Evolutionary conservation across 805 yeast genomes (phyloP).

Genomic region (Ogataea methanolica): DNA sequence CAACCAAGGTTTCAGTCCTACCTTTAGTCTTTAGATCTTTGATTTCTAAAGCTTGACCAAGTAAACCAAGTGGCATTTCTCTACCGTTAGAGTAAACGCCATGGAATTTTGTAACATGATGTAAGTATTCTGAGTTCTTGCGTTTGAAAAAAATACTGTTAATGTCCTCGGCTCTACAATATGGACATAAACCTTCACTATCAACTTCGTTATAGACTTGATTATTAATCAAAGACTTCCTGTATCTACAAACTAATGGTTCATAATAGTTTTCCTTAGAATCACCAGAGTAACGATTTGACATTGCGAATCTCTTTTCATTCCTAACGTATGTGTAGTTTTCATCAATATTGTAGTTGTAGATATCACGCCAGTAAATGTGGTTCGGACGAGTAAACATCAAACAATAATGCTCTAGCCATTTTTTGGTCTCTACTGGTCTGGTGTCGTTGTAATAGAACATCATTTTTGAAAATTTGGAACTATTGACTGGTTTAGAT

Average conservation of each 20-base stretch:
- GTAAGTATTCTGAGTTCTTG: slow-evolving; percentile 22
- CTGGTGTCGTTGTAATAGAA: too few relatives aligned
- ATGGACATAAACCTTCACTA: slow-evolving; percentile 21
- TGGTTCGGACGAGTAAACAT: too few relatives aligned
- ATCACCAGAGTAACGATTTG: too few relatives aligned
- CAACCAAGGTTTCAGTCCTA: slow-evolving; percentile 10
- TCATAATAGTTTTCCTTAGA: slow-evolving; percentile 1
- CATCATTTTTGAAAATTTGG: too few relatives aligned
- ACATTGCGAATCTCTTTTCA: too few relatives aligned
- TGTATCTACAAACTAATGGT: slow-evolving; percentile 2
- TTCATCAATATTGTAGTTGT: too few relatives aligned
- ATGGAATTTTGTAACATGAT: slow-evolving; percentile 24
- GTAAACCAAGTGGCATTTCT: slow-evolving; percentile 15
- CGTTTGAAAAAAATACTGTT: slow-evolving; percentile 16
- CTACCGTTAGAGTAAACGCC: slow-evolving; percentile 24
- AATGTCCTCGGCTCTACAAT: slow-evolving; percentile 12
- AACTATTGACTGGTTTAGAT: too few relatives aligned
- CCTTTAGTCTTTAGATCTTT: slow-evolving; percentile 15
- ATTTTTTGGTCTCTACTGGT: too few relatives aligned
- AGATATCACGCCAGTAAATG: too few relatives aligned
- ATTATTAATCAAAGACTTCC: neutral
- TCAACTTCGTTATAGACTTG: neutral
- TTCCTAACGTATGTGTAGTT: too few relatives aligned
- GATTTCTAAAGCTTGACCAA: slow-evolving; percentile 17
- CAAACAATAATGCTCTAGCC: too few relatives aligned